phyloP scores from a whole-genome alignment of 169 alveolate genomes.

The Eimeria praecox region DNA sequence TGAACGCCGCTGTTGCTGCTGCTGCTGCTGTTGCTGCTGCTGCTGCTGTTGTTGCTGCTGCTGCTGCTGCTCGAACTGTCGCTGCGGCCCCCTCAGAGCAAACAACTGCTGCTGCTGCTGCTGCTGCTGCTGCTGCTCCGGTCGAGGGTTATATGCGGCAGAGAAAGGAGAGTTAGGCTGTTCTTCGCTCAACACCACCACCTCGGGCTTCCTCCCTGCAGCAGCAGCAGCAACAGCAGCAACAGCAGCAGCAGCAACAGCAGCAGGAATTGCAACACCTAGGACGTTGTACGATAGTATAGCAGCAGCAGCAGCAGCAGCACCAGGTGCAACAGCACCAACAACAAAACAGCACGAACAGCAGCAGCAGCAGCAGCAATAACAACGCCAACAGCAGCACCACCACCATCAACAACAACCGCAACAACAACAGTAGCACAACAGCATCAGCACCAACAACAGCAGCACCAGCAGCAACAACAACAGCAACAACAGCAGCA shows the following conservation, averaged over 20 bases:
- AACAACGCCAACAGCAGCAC: background rate
- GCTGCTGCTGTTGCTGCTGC: background rate
- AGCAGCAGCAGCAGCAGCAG: background rate
- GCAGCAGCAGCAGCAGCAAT: background rate
- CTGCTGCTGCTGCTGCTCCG: conserved; percentile 8
- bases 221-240: background rate
- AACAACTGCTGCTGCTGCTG: conserved; percentile 12
- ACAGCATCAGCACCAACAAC: background rate
- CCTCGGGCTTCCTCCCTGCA: conserved; percentile 55
- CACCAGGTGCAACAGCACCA: background rate
- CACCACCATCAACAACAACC: background rate
- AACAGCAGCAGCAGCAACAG: background rate
- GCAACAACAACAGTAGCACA: background rate
- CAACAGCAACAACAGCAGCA: background rate
- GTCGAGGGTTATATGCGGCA: background rate
- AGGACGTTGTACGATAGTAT: no score
- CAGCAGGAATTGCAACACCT: no score
- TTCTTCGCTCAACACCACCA: background rate
- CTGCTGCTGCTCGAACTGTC: conserved; percentile 42
- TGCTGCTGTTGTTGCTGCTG: conserved; percentile 16
- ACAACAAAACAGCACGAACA: background rate
- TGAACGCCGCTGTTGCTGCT: conserved; percentile 14
- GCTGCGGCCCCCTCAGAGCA: no score
- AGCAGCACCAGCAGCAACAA: background rate
- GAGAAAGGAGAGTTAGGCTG: background rate